Evolutionary conservation across 2,329 filamentous ascomycete genomes (phyloP), one percentile per base, ranked within the genome.

Genomic region (Xylaria sp.): DNA sequence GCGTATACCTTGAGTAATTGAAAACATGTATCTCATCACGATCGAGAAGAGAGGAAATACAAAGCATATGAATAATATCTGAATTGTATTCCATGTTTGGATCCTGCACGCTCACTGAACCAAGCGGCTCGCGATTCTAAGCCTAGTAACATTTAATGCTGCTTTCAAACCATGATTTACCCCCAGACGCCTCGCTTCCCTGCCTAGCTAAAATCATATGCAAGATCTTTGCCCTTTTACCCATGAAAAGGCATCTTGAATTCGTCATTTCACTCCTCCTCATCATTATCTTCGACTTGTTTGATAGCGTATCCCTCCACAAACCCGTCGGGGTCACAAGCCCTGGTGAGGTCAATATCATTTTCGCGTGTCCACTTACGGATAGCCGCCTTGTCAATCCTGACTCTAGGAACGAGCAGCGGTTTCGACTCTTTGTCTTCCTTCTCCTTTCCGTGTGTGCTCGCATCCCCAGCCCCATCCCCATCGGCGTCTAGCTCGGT

Each of bases 251-350:
- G 3, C 6, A n/a, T 36, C 15, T 17, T 5, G 15, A 38, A n/a
- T 36, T 17, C 9, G 15, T n/a, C n/a, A 33, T 42, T n/a, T 64
- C 26, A 69, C 44, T 58, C 61, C 28, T 68, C 67, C 7, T 65
- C 56, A 15, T 79, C 79, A 6, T 72, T 76, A 11, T 68, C 77
- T 65, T 77, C 77, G 4, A 77, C 79, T 33, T 74, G 69, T 74
- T 83, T 86, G 58, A 86, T 80, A 13, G 88, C 88, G 79, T 91
- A 92, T 62, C 88, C 86, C 70, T 90, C 88, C 6, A 91, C 80
- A 73, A 97, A 97, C 0, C 92, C 93, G 0, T 89, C 86, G 5
- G 90, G 87, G 78, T 93, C 90, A 61, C 96, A 92, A 0, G 90
- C 86, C 74, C 86, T 86, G 62, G 88, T 86, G 59, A 95, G 77